Evolutionary conservation across 306 rosid species (phyloP).

Genomic region (Neltuma alba): DNA sequence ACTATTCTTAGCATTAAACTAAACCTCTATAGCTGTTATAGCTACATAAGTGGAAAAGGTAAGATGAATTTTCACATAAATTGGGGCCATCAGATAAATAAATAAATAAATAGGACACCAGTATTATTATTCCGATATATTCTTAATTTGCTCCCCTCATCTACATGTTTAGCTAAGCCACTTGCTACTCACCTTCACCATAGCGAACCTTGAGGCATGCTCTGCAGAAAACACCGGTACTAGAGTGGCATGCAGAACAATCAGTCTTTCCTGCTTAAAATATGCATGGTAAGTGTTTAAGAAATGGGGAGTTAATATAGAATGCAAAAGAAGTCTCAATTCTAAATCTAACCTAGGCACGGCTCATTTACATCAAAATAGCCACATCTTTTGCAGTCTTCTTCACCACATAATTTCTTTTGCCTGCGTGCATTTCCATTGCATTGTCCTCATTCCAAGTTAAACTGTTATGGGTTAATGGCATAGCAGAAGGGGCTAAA

Average conservation of each 20-base stretch:
- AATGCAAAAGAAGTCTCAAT: background rate
- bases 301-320: background rate
- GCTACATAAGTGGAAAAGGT: background rate
- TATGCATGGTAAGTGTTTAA: conserved; percentile 18
- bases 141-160: background rate
- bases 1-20: background rate
- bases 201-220: conserved; percentile 77
- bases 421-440: conserved; percentile 56
- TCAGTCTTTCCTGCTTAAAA: conserved; percentile 70
- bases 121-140: background rate
- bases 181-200: conserved; percentile 66
- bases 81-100: background rate
- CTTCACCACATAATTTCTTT: conserved; percentile 72
- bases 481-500: background rate
- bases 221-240: conserved; percentile 68
- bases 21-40: background rate
- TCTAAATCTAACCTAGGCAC: conserved; percentile 60
- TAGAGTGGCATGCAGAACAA: conserved; percentile 77
- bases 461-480: background rate
- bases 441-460: conserved; percentile 15
- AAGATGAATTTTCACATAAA: conserved; percentile 10
- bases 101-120: background rate
- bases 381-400: conserved; percentile 78
- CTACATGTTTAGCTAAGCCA: background rate
- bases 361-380: conserved; percentile 58